Evolutionary conservation across 495 filamentous ascomycete species (phyloP).

Genomic region (Hypoxylon cercidicola): DNA sequence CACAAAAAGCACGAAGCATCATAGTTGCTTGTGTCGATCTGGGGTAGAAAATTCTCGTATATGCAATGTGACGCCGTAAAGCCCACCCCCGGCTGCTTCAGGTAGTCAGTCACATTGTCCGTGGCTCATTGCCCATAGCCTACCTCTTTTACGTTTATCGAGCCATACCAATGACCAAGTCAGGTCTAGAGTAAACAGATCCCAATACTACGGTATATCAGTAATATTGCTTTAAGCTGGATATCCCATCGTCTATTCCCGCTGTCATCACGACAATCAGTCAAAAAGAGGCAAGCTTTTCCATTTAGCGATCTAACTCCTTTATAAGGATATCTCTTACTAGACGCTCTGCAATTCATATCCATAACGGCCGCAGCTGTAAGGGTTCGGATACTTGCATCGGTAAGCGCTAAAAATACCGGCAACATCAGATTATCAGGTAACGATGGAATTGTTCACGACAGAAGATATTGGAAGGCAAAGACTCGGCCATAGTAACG

Average conservation of each 20-base stretch:
- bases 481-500: not conserved
- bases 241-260: no score
- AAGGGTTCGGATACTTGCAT: not conserved
- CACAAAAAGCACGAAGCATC: not conserved
- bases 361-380: not conserved
- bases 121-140: not conserved
- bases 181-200: no score
- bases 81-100: slow-evolving; percentile 4
- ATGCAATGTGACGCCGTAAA: slow-evolving; percentile 42
- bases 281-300: no score
- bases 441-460: not conserved
- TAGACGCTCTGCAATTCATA: not conserved
- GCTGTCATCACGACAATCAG: no score
- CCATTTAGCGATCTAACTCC: not conserved
- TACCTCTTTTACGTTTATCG: slow-evolving; percentile 1
- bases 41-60: slow-evolving; percentile 33
- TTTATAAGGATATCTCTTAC: not conserved
- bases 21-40: slow-evolving; percentile 5
- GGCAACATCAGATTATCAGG: not conserved
- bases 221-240: no score
- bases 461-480: not conserved
- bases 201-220: no score
- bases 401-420: not conserved
- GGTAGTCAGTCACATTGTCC: slow-evolving; percentile 16
- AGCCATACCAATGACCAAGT: no score